Base-by-base conservation (phyloP, 805 yeast genomes). In the Lachancea quebecensis region DNA sequence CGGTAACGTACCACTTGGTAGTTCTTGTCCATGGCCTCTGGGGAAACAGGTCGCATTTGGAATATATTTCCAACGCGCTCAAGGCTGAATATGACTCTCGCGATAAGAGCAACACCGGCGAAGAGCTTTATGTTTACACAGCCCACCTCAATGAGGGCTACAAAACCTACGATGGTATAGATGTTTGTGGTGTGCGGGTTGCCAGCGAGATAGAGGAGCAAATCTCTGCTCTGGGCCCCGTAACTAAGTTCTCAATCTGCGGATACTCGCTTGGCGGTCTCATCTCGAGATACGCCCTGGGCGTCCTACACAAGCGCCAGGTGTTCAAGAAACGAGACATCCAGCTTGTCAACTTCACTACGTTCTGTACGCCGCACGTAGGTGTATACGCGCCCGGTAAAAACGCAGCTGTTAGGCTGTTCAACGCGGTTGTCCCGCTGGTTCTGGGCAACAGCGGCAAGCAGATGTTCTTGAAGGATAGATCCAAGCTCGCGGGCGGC, bases 191-290 rank as follows among this genome's bases (percentile, higher is more conserved):
- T 1, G 70, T 79, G 41, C 69, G 95, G 17, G 82, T 85, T 7
- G 79, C 84, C 1, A 74, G 74, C 43, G 95, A 88, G 62, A 79
- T 88, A 40, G 60, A 68, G 15, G 52, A 49, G 1, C 70, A 71
- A 54, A 65, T 77, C 15, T 51, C 54, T 30, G 33, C 17, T 29
- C 21, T 50, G 50, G 51, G 62, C 44, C 39, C 49, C 10, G 86
- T 87, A 10, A 69, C 71, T n/a, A 75, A 79, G 53, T 70, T 89
- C 46, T 83, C 95, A 30, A 68, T 89, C 25, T 74, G 83, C 2
- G 95, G 96, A 1, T 89, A 87, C 61, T 85, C 95, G 0, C 66
- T 89, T 39, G 96, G 96, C 6, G 96, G 96, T 0, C 67, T 89
- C 40, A 79, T 89, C 44, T 71, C 86, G 1, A 68, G 96, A 36